Percentiles rank a stretch among this genome's conserved stretches.
These are phyloP conservation scores for Aspergillus mulundensis DNA, from an alignment of 495 filamentous ascomycete genomes.

Conservation along the genomic window DNA sequence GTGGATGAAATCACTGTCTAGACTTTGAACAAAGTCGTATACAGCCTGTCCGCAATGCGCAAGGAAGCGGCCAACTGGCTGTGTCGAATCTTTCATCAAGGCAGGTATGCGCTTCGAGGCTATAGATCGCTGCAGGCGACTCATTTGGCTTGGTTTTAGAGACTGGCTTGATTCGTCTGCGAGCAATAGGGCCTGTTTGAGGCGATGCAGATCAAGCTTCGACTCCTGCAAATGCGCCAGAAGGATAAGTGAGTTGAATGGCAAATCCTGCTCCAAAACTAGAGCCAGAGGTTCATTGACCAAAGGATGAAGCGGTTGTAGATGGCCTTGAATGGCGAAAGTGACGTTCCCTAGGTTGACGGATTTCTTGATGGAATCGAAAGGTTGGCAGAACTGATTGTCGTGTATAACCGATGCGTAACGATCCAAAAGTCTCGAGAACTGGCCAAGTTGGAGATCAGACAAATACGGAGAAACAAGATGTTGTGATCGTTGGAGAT, in stretches of 20 bases:
- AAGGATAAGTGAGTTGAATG: slow-evolving; percentile 23
- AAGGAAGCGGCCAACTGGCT: slow-evolving; percentile 45
- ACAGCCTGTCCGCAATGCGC: slow-evolving; percentile 39
- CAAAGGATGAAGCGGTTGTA: slow-evolving; percentile 42
- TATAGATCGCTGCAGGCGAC: slow-evolving; percentile 64
- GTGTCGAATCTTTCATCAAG: slow-evolving; percentile 63
- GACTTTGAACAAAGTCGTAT: slow-evolving; percentile 36
- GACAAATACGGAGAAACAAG: slow-evolving; percentile 21
- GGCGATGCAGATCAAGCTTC: slow-evolving; percentile 35
- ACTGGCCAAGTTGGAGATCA: slow-evolving; percentile 11
- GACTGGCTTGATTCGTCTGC: slow-evolving; percentile 36
- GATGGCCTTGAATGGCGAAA: slow-evolving; percentile 28
- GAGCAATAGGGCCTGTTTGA: slow-evolving; percentile 31
- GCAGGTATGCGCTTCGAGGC: slow-evolving; percentile 53
- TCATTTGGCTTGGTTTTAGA: slow-evolving; percentile 59
- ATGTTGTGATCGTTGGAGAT: slow-evolving; percentile 35
- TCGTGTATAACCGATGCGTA: slow-evolving; percentile 34
- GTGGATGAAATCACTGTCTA: slow-evolving; percentile 27
- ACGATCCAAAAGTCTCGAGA: slow-evolving; percentile 27
- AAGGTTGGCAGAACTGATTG: slow-evolving; percentile 36
- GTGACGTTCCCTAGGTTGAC: slow-evolving; percentile 25
- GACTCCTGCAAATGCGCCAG: slow-evolving; percentile 40
- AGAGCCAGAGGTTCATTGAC: slow-evolving; percentile 41
- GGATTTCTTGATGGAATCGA: slow-evolving; percentile 23
- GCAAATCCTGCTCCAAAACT: slow-evolving; percentile 23